Percentiles rank a stretch among this genome's conserved stretches.
These are phyloP conservation scores for Apiospora malaysiana DNA, from an alignment of 2,329 filamentous ascomycete genomes.

Conservation along the genomic window DNA sequence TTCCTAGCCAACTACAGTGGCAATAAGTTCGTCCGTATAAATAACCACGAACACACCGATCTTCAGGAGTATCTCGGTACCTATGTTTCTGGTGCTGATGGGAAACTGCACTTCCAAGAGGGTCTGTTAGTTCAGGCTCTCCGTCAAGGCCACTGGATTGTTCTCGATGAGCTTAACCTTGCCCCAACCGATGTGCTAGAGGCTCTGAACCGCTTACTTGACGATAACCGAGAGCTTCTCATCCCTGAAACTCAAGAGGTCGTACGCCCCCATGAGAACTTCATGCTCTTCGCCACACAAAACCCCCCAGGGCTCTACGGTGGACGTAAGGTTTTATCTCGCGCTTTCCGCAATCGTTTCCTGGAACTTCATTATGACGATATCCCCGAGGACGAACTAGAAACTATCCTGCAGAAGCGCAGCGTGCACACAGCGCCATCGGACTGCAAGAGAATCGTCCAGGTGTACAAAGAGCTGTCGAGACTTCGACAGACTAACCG, in stretches of 20 bases:
- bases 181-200: conserved; percentile 97
- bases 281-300: conserved; percentile 98
- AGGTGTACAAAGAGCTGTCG: conserved; percentile 92
- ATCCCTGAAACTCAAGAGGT: conserved; percentile 97
- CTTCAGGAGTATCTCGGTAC: conserved; percentile 97
- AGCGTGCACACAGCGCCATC: conserved; percentile 87
- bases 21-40: conserved; percentile 97
- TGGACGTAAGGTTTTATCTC: conserved; percentile 88
- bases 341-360: conserved; percentile 96
- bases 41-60: conserved; percentile 99
- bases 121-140: conserved; percentile 92
- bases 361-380: conserved; percentile 97
- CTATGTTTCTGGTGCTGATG: conserved; percentile 85
- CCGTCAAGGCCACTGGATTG: conserved; percentile 94
- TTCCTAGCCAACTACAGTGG: conserved; percentile 96
- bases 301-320: conserved; percentile 96
- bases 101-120: conserved; percentile 89
- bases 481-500: conserved; percentile 86
- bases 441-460: conserved; percentile 89
- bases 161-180: conserved; percentile 95
- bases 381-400: conserved; percentile 92
- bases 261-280: conserved; percentile 89
- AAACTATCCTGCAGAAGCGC: conserved; percentile 86
- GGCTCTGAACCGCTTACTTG: conserved; percentile 90
- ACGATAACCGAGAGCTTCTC: conserved; percentile 94